Evolutionary conservation across 2,329 filamentous ascomycete species (phyloP).

Genomic region (Rosellinia necatrix): DNA sequence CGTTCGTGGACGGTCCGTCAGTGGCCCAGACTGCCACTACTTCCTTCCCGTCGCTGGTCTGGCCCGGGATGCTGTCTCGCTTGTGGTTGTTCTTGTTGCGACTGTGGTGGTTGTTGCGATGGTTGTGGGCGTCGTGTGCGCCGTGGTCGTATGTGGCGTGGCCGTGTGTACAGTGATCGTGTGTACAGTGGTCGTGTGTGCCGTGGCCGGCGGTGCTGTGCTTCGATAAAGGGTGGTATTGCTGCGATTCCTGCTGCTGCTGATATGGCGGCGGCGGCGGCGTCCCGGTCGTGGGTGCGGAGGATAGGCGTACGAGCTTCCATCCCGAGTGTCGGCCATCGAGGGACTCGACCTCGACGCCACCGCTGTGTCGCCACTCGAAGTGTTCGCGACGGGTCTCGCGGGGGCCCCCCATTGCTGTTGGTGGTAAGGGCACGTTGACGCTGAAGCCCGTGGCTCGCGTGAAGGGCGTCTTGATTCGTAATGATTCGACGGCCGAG

Average conservation of each 20-base stretch:
- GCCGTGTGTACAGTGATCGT: too few relatives aligned
- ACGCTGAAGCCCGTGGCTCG: conserved; percentile 43
- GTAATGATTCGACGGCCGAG: too few relatives aligned
- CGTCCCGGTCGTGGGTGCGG: background rate
- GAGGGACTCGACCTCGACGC: conserved; percentile 42
- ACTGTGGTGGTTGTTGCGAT: background rate
- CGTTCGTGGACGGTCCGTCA: conserved; percentile 38
- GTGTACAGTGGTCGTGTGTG: too few relatives aligned
- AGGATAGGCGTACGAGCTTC: conserved; percentile 47
- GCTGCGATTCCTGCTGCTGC: too few relatives aligned
- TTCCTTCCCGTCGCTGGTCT: conserved; percentile 45
- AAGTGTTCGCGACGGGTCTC: conserved; percentile 44
- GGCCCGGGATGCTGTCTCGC: background rate
- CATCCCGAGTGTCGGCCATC: conserved; percentile 42
- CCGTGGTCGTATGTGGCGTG: too few relatives aligned
- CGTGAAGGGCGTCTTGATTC: too few relatives aligned
- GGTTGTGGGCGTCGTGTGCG: background rate
- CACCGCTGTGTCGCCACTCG: conserved; percentile 49
- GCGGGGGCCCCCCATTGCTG: too few relatives aligned
- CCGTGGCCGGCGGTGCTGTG: too few relatives aligned
- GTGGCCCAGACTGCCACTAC: conserved; percentile 47
- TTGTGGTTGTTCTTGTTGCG: background rate
- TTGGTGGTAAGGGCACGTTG: too few relatives aligned
- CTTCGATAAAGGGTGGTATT: too few relatives aligned
- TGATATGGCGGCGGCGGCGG: too few relatives aligned